phyloP scores from a whole-genome alignment of 1,139 yeast species.

The Lodderomyces beijingensis region DNA sequence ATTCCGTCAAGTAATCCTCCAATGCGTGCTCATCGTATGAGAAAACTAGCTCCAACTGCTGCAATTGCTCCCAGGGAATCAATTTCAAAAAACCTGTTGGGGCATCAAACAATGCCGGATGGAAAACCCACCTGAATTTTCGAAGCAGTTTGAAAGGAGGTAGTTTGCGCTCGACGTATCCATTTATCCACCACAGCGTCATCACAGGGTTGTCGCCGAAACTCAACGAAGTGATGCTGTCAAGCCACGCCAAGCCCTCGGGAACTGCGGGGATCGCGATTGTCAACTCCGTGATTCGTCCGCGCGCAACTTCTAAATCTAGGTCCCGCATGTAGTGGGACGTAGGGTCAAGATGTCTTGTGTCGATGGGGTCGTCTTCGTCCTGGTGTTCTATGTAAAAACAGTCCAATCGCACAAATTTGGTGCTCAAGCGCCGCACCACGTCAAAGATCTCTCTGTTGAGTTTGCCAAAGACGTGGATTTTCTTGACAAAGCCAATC shows the following conservation, averaged over 20 bases:
- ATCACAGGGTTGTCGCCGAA: too few relatives aligned
- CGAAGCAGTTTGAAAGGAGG: constrained; percentile 5
- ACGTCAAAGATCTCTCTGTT: constrained; percentile 8
- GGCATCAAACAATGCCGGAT: constrained; percentile 8
- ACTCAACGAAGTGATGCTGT: too few relatives aligned
- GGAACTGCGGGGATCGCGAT: too few relatives aligned
- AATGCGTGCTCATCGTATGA: constrained; percentile 31
- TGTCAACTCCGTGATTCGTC: too few relatives aligned
- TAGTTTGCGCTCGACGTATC: too few relatives aligned
- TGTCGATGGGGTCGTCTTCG: too few relatives aligned
- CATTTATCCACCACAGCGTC: too few relatives aligned
- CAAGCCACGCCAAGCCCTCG: too few relatives aligned
- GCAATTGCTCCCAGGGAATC: constrained; percentile 17
- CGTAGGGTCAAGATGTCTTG: too few relatives aligned
- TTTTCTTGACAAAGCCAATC: constrained; percentile 18
- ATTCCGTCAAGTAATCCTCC: constrained; percentile 37
- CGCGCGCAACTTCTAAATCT: too few relatives aligned
- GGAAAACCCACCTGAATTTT: constrained; percentile 18
- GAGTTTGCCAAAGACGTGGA: constrained; percentile 19
- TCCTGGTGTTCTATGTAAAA: constrained; percentile 18
- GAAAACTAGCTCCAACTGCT: constrained; percentile 22
- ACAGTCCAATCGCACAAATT: constrained; percentile 9
- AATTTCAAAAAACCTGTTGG: constrained; percentile 8
- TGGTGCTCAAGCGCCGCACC: constrained; percentile 11
- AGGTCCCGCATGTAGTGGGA: too few relatives aligned